Percentiles rank a stretch among this genome's conserved stretches.
Conservation (phyloP, 2,329 filamentous ascomycete genomes). For the Podosphaera xanthii region DNA sequence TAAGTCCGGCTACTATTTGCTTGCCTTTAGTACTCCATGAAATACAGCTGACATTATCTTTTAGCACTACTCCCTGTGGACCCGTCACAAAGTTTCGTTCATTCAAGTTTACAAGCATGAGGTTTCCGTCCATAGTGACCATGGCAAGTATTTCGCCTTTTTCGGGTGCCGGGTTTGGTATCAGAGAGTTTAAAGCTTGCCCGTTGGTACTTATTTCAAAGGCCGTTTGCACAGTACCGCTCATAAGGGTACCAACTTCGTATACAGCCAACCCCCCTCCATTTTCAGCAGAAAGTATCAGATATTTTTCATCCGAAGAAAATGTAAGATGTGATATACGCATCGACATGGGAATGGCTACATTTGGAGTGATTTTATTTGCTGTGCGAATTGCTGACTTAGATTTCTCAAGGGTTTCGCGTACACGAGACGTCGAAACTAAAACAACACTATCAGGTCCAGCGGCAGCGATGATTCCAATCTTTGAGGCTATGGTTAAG, state of each 20-base stretch:
- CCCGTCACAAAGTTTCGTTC: slow-evolving; percentile 34
- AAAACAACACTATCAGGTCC: slow-evolving; percentile 61
- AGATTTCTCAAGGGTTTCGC: slow-evolving; percentile 45
- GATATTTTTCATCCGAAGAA: slow-evolving; percentile 65
- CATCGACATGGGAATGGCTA: slow-evolving; percentile 47
- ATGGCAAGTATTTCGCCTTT: slow-evolving; percentile 57
- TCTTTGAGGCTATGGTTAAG: slow-evolving; percentile 57
- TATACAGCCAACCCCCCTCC: slow-evolving; percentile 71
- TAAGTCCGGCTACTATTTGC: slow-evolving; percentile 69
- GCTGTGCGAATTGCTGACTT: slow-evolving; percentile 39
- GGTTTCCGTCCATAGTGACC: slow-evolving; percentile 56
- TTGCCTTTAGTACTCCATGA: slow-evolving; percentile 90
- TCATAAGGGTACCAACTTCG: slow-evolving; percentile 43
- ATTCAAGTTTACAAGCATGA: slow-evolving; percentile 65
- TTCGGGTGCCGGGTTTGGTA: slow-evolving; percentile 58
- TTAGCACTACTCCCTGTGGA: slow-evolving; percentile 40
- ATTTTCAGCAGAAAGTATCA: slow-evolving; percentile 62
- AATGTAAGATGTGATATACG: slow-evolving; percentile 77
- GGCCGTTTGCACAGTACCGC: slow-evolving; percentile 40
- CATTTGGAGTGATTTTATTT: slow-evolving; percentile 48
- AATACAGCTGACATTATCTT: slow-evolving; percentile 55
- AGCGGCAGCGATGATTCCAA: slow-evolving; percentile 67
- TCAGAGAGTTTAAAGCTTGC: slow-evolving; percentile 46
- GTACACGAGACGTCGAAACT: slow-evolving; percentile 52
- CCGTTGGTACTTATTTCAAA: slow-evolving; percentile 61